These are phyloP conservation scores for Yamadazyma akitaensis DNA, from an alignment of 805 yeast species.

Conservation along the genomic window DNA sequence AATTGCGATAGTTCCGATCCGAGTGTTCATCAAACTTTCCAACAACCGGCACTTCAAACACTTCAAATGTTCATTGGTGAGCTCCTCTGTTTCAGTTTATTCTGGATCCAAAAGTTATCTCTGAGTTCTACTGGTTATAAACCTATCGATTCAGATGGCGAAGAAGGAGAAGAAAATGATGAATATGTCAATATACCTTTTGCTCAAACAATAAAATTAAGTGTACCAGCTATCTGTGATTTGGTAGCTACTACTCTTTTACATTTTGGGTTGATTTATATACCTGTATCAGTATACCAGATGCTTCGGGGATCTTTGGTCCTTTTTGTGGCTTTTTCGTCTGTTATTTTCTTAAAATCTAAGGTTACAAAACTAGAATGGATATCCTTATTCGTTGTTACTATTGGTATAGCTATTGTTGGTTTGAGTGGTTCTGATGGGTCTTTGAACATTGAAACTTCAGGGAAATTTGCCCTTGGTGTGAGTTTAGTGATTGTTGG, in stretches of 20 bases:
- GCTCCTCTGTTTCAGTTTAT: slow-evolving; percentile 36
- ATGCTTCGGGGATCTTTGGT: slow-evolving; percentile 83
- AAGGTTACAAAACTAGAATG: slow-evolving; percentile 61
- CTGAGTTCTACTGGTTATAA: slow-evolving; percentile 4
- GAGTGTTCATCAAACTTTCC: slow-evolving; percentile 47
- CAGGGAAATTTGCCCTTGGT: slow-evolving; percentile 46
- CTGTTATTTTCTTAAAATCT: slow-evolving; percentile 58
- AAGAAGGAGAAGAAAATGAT: slow-evolving; percentile 1
- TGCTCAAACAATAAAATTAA: slow-evolving; percentile 22
- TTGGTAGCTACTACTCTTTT: slow-evolving; percentile 69
- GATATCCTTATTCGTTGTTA: slow-evolving; percentile 61
- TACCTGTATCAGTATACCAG: slow-evolving; percentile 78
- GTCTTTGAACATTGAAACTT: slow-evolving; percentile 9
- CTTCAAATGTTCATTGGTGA: slow-evolving; percentile 82
- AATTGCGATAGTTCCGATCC: slow-evolving; percentile 48
- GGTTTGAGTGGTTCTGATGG: slow-evolving; percentile 59
- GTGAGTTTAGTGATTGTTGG: slow-evolving; percentile 56
- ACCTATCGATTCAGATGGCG: slow-evolving; percentile 8
- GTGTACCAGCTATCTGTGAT: slow-evolving; percentile 71
- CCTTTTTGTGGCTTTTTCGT: slow-evolving; percentile 69
- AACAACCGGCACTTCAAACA: slow-evolving; percentile 78
- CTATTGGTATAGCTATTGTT: slow-evolving; percentile 66
- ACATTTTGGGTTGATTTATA: slow-evolving; percentile 70
- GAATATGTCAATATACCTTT: slow-evolving; percentile 9
- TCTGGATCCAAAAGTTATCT: not conserved